phyloP scores from a whole-genome alignment of 1,284 basidiomycete genomes.

The Moesziomyces parantarcticus region DNA sequence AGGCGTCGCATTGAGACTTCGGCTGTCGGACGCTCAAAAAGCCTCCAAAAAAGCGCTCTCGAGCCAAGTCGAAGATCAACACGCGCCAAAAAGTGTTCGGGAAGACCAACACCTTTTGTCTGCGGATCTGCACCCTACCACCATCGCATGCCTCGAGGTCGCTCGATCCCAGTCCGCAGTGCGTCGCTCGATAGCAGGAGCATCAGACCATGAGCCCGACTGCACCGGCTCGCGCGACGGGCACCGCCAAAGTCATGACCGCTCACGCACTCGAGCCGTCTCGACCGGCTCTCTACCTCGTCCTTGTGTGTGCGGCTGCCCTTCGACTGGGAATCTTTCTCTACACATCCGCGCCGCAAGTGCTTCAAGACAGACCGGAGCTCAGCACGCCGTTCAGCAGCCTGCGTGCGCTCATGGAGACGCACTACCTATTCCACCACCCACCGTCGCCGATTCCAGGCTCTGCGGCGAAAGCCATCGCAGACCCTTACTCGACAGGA shows the following conservation, averaged over 20 bases:
- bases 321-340: constrained; percentile 67
- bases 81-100: not conserved
- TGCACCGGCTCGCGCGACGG: constrained; percentile 6
- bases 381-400: constrained; percentile 84
- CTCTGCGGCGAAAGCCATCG: constrained; percentile 2
- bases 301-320: constrained; percentile 17
- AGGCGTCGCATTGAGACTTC: not conserved
- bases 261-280: constrained; percentile 17
- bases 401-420: constrained; percentile 72
- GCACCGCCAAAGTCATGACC: constrained; percentile 29
- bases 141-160: not conserved
- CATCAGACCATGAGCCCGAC: constrained; percentile 2
- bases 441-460: constrained; percentile 20
- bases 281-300: constrained; percentile 15
- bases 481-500: constrained; percentile 26
- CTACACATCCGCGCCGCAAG: constrained; percentile 59
- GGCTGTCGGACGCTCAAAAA: no score
- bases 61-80: not conserved
- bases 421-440: constrained; percentile 36
- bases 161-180: not conserved
- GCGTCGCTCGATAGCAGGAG: not conserved
- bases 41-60: no score
- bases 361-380: constrained; percentile 73
- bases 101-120: not conserved
- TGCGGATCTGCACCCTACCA: not conserved